Percentiles rank a stretch among this genome's conserved stretches.
These are phyloP conservation scores for Suillus occidentalis DNA, from an alignment of 768 basidiomycete species.

Conservation along the genomic window DNA sequence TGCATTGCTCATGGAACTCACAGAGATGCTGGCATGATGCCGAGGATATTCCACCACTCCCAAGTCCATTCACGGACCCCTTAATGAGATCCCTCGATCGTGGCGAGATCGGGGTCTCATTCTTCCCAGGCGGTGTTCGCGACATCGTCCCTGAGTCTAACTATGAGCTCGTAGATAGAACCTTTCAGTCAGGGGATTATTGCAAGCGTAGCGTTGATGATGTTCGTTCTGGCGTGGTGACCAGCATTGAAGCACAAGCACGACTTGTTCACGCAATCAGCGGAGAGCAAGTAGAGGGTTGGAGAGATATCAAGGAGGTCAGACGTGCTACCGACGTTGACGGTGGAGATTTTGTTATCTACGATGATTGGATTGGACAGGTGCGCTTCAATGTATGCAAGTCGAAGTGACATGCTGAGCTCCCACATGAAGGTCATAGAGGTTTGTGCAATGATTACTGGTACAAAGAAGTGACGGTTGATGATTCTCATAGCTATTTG, in stretches of 20 bases:
- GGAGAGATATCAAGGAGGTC: constrained; percentile 61
- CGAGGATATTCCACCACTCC: constrained; percentile 58
- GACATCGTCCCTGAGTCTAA: constrained; percentile 73
- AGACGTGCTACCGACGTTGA: constrained; percentile 60
- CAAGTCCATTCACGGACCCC: constrained; percentile 53
- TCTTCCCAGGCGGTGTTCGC: constrained; percentile 52
- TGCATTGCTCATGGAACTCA: constrained; percentile 9
- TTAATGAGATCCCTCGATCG: constrained; percentile 71
- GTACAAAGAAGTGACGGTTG: background rate
- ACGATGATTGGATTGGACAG: constrained; percentile 89
- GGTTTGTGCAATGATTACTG: constrained; percentile 43
- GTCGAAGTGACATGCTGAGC: constrained; percentile 4
- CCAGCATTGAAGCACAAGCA: constrained; percentile 59
- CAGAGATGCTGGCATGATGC: constrained; percentile 91
- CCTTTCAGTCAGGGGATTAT: constrained; percentile 75
- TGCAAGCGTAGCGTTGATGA: constrained; percentile 80
- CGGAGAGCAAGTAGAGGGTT: constrained; percentile 55
- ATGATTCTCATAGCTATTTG: constrained; percentile 61
- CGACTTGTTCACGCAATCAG: constrained; percentile 76
- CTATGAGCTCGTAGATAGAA: constrained; percentile 71
- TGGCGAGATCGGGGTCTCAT: constrained; percentile 84
- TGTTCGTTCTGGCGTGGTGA: constrained; percentile 73
- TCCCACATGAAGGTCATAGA: constrained; percentile 60
- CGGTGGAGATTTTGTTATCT: constrained; percentile 78
- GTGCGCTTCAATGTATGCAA: constrained; percentile 41